Base-by-base conservation (phyloP, 176 grass and related monocot species). In the Rhynchospora pubera region DNA sequence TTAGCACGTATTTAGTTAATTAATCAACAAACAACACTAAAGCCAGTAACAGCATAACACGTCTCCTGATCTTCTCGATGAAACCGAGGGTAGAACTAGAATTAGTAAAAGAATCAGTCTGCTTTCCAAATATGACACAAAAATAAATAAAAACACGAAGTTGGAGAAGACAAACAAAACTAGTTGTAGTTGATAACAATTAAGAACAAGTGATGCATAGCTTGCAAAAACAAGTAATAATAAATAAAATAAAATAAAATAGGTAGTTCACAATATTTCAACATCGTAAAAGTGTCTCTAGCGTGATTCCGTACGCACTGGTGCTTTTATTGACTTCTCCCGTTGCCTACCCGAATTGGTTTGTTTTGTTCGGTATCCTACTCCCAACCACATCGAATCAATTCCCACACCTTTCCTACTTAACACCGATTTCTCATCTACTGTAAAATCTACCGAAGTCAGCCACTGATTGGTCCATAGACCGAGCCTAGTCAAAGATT, bases 311-410 rank as follows among this genome's bases (percentile, higher is more conserved):
- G 66, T 45, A 45, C 34, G 34, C 65, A n/a, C 15, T 44, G 15
- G 65, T 18, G 16, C 16, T n/a, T 15, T 75, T 52, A 15, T 53
- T 75, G 71, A 76, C 23, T 75, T 12, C 7, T 75, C 47, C 5
- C 22, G 6, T 7, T 55, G 6, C 30, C 30, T 2, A 67, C 30
- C 52, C 13, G 30, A 3, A 14, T 4, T 23, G 23, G 42, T 65
- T 81, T 81, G 70, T 51, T 77, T 9, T 2, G 79, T 82, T 82
- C 62, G 79, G 6, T 67, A 61, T 63, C 79, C 79, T 65, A 82
- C 58, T 82, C 79, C 46, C 79, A 82, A 82, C 79, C 7, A 28
- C 60, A 65, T 3, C 22, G 15, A 65, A 65, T 82, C 52, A 82
- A 28, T 80, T 62, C 77, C 2, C 6, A 23, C 7, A 63, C 34